These are phyloP conservation scores for Delonix regia DNA, from an alignment of 306 rosid genomes.

Conservation along the genomic window DNA sequence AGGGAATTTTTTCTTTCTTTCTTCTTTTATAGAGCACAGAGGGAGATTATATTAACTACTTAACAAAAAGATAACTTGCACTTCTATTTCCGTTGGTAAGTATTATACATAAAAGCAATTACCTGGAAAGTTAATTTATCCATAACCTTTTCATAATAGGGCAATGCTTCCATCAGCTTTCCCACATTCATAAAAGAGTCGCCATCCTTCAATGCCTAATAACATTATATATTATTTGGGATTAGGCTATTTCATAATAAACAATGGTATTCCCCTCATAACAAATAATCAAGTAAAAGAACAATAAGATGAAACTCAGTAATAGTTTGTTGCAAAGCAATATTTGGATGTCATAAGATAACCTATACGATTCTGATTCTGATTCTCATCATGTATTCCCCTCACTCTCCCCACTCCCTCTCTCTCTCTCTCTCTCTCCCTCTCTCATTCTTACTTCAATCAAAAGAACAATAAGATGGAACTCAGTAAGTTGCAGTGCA, in stretches of 20 bases:
- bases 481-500: too few relatives aligned
- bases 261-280: slow-evolving; percentile 26
- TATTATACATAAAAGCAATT: slow-evolving; percentile 28
- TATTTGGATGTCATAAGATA: slow-evolving; percentile 12
- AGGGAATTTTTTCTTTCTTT: neutral
- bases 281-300: neutral
- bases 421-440: too few relatives aligned
- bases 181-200: slow-evolving; percentile 76
- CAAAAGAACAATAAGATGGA: too few relatives aligned
- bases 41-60: slow-evolving; percentile 6
- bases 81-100: neutral
- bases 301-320: neutral
- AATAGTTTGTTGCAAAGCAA: neutral
- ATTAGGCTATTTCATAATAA: neutral
- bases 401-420: too few relatives aligned
- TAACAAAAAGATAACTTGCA: slow-evolving; percentile 20
- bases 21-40: neutral
- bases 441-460: too few relatives aligned
- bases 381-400: neutral
- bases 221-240: neutral
- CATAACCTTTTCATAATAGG: slow-evolving; percentile 77
- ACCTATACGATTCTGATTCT: neutral
- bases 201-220: slow-evolving; percentile 74
- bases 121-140: slow-evolving; percentile 75
- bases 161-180: slow-evolving; percentile 67